These are phyloP conservation scores for Xylariaceae sp. DNA, from an alignment of 2,329 filamentous ascomycete species.

Conservation along the genomic window DNA sequence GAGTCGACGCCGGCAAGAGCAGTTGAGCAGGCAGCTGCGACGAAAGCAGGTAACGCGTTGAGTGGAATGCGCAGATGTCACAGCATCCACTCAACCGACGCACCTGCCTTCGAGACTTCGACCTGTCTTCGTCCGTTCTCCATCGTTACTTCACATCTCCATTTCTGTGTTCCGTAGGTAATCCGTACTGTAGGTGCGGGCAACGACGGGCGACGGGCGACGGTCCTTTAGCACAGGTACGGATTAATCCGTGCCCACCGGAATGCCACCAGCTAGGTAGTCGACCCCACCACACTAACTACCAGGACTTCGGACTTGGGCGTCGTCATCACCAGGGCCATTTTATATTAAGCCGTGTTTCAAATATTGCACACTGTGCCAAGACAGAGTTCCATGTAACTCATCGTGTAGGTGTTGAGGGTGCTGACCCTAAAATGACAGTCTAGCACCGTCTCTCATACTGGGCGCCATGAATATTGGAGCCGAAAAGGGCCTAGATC, in stretches of 20 bases:
- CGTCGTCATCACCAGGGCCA: not conserved
- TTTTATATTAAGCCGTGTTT: not conserved
- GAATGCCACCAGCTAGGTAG: too few relatives aligned
- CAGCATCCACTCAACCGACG: not conserved
- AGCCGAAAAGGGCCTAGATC: not conserved
- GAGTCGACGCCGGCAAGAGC: not conserved
- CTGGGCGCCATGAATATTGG: not conserved
- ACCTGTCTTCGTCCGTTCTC: too few relatives aligned
- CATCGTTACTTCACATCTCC: too few relatives aligned
- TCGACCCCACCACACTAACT: not conserved
- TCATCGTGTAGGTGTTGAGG: not conserved
- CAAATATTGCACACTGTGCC: not conserved
- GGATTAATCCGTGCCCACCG: too few relatives aligned
- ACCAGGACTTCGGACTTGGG: not conserved
- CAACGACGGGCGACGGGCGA: too few relatives aligned
- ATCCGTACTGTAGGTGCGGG: too few relatives aligned
- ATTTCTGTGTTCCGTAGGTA: too few relatives aligned
- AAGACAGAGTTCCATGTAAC: not conserved
- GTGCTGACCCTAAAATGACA: not conserved
- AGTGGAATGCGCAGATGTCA: not conserved
- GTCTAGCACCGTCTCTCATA: not conserved
- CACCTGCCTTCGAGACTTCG: too few relatives aligned
- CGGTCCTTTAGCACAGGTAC: too few relatives aligned
- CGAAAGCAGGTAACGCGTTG: not conserved
- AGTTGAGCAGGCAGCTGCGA: not conserved